phyloP scores from a whole-genome alignment of 2,329 filamentous ascomycete species.

The Fusarium nelsonii region DNA sequence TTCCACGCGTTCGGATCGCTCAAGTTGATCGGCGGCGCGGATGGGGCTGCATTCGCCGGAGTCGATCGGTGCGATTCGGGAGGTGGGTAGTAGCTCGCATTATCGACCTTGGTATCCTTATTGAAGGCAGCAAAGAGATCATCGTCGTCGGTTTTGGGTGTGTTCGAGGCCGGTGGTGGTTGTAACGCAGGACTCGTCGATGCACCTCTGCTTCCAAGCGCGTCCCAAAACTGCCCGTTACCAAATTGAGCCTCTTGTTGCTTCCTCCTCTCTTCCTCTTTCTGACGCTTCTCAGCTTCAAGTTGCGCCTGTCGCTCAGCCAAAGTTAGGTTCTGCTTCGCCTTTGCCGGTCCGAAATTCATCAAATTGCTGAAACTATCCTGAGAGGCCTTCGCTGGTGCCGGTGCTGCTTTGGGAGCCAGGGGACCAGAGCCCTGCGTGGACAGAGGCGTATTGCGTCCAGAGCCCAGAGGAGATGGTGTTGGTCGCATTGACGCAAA shows the following conservation, averaged over 20 bases:
- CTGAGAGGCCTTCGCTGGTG: conserved; percentile 63
- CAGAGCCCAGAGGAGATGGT: conserved; percentile 67
- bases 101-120: conserved; percentile 74
- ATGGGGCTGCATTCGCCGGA: conserved; percentile 54
- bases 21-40: conserved; percentile 61
- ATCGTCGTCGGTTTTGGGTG: conserved; percentile 62
- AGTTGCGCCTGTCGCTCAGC: conserved; percentile 80
- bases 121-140: conserved; percentile 77
- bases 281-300: conserved; percentile 73
- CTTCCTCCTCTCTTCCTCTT: conserved; percentile 79
- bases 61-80: conserved; percentile 59
- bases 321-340: conserved; percentile 78
- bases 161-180: conserved; percentile 33
- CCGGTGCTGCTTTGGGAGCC: conserved; percentile 58
- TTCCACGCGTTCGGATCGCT: conserved; percentile 67
- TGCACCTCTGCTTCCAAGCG: conserved; percentile 68
- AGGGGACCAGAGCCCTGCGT: conserved; percentile 60
- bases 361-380: conserved; percentile 86
- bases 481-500: conserved; percentile 67
- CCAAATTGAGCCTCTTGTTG: conserved; percentile 84
- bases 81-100: conserved; percentile 71
- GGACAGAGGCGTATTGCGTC: conserved; percentile 68
- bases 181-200: conserved; percentile 53
- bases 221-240: conserved; percentile 81
- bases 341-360: conserved; percentile 68